Evolutionary conservation across 2,329 filamentous ascomycete genomes (phyloP), one percentile per base, ranked within the genome.

Genomic region (Fusarium denticulatum): DNA sequence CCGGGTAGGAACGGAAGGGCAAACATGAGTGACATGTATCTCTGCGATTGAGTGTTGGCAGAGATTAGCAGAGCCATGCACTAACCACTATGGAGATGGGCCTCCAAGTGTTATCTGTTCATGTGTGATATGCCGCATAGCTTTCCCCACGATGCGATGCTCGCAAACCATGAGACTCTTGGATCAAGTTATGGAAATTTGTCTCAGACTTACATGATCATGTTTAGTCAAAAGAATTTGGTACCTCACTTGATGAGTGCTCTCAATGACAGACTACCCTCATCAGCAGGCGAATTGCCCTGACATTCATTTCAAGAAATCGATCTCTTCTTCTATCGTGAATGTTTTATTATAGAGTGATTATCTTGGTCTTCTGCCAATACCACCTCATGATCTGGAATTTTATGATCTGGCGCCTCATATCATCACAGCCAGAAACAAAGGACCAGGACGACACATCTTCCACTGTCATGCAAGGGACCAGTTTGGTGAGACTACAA

Each of bases 401-500:
- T 24, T 30, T 50, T 34, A 45, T 28, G 42, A 43, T 26, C 43
- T 28, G 18, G 22, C 50, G 14, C 34, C 47, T 46, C 60, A 50
- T 59, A 57, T 64, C 52, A 64, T 65, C 56, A 50, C 57, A 57
- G 28, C 56, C 43, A 57, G 64, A 47, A 40, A 55, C 50, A 55
- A 43, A 53, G 56, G 57, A 57, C 53, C 52, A 64, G 32, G 49
- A 60, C 50, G 37, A 42, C 26, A 66, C 56, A 59, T n/a, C 40
- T 69, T 30, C 65, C 66, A 49, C 45, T 37, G 30, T 36, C 70
- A 68, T 77, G 68, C 65, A 77, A 77, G 75, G 75, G 62, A 77
- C 75, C 64, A 75, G 63, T 47, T 55, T 66, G 61, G 67, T 73
- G 59, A 68, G 69, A 74, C 63, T 40, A 56, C 49, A 55, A 55